A percentile compares a stretch with the other conserved stretches of the same genome.
phyloP scores from a whole-genome alignment of 1,284 basidiomycete genomes.

The Irpex sp. region DNA sequence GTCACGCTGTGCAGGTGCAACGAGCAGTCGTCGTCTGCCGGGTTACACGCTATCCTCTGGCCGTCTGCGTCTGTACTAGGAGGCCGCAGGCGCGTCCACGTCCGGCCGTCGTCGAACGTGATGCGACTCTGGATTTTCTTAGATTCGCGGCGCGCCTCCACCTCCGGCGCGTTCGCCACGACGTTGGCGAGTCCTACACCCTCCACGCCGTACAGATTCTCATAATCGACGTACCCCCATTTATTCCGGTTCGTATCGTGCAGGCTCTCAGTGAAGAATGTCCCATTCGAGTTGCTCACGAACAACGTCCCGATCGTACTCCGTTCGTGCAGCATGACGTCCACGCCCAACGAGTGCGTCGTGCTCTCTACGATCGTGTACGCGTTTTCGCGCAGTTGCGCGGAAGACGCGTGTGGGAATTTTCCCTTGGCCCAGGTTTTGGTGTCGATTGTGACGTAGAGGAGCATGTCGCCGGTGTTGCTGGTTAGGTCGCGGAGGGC shows the following conservation, averaged over 20 bases:
- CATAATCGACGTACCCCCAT: slow-evolving; percentile 90
- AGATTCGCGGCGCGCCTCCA: slow-evolving; percentile 57
- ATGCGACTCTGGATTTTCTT: slow-evolving; percentile 79
- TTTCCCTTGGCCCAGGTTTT: slow-evolving; percentile 78
- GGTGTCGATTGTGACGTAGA: slow-evolving; percentile 84
- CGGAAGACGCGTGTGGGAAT: slow-evolving; percentile 84
- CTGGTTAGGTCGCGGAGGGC: slow-evolving; percentile 69
- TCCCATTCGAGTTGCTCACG: slow-evolving; percentile 92
- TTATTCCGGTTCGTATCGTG: slow-evolving; percentile 89
- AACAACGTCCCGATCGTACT: slow-evolving; percentile 87
- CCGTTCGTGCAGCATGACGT: slow-evolving; percentile 80
- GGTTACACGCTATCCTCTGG: slow-evolving; percentile 59
- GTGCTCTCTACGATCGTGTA: slow-evolving; percentile 97
- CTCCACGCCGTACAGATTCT: slow-evolving; percentile 88
- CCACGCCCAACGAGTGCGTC: slow-evolving; percentile 89
- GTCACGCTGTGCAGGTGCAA: slow-evolving; percentile 93
- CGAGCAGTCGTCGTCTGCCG: slow-evolving; percentile 58
- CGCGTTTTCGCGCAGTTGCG: slow-evolving; percentile 80
- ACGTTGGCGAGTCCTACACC: slow-evolving; percentile 91
- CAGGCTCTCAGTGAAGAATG: slow-evolving; percentile 91
- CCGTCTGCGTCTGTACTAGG: slow-evolving; percentile 64
- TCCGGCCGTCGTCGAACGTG: slow-evolving; percentile 91
- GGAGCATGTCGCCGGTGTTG: slow-evolving; percentile 66
- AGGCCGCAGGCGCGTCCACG: slow-evolving; percentile 71
- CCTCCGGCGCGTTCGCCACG: slow-evolving; percentile 79